Percentiles rank a stretch among this genome's conserved stretches.
These are phyloP conservation scores for Penicillium cataractarum DNA, from an alignment of 495 filamentous ascomycete species.

Conservation along the genomic window DNA sequence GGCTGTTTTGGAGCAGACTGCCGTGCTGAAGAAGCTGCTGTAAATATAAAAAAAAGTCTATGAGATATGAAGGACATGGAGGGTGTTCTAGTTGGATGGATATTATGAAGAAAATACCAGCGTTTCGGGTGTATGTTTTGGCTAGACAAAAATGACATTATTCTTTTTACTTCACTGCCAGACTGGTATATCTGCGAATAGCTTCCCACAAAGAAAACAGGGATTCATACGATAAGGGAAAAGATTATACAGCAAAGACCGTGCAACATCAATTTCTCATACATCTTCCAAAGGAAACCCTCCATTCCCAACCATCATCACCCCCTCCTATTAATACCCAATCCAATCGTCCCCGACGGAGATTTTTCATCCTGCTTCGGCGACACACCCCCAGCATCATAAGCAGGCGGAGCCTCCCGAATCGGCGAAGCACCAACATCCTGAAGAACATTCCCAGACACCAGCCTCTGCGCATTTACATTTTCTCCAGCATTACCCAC, in stretches of 20 bases:
- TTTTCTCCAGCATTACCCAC: neutral
- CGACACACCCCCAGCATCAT: constrained; percentile 11
- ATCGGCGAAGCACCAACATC: constrained; percentile 1
- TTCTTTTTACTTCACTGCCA: constrained; percentile 3
- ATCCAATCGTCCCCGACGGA: constrained; percentile 15
- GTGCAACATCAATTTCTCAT: neutral
- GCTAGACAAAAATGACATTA: constrained; percentile 30
- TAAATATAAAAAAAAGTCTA: constrained; percentile 18
- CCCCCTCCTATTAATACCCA: neutral
- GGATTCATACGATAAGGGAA: neutral
- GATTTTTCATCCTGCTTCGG: constrained; percentile 17
- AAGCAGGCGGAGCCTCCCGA: constrained; percentile 23
- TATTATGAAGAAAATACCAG: constrained; percentile 21
- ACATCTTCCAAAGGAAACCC: neutral
- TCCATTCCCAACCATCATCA: neutral
- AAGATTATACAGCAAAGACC: neutral
- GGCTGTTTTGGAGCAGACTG: constrained; percentile 78
- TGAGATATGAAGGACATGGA: neutral
- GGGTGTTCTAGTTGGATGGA: constrained; percentile 18
- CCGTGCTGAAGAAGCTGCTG: constrained; percentile 60
- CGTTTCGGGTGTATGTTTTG: constrained; percentile 20
- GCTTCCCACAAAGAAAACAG: neutral
- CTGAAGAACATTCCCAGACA: neutral
- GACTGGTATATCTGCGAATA: neutral
- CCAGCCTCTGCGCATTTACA: neutral